These are phyloP conservation scores for Ceratocystis harringtonii DNA, from an alignment of 2,329 filamentous ascomycete genomes.

Conservation along the genomic window DNA sequence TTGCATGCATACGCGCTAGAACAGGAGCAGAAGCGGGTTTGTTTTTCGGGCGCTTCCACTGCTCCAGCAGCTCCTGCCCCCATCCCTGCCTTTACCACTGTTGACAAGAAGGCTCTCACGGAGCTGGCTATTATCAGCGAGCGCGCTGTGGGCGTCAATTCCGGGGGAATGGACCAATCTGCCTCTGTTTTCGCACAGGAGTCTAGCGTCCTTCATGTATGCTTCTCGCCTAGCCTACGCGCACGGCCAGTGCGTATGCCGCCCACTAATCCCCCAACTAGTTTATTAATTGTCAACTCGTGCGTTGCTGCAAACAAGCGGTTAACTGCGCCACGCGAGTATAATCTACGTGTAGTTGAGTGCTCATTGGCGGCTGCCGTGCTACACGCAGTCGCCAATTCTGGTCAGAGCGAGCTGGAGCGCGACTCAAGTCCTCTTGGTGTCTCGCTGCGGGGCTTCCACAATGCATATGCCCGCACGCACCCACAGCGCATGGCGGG, in stretches of 20 bases:
- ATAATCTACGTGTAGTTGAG: slow-evolving; percentile 93
- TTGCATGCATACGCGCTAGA: slow-evolving; percentile 67
- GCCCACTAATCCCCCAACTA: slow-evolving; percentile 63
- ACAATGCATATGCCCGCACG: slow-evolving; percentile 59
- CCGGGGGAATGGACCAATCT: slow-evolving; percentile 94
- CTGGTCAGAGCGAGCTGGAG: slow-evolving; percentile 43
- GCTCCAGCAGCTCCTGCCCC: too few relatives aligned
- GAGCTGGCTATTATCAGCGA: slow-evolving; percentile 92
- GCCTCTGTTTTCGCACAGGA: slow-evolving; percentile 86
- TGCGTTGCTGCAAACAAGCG: slow-evolving; percentile 93
- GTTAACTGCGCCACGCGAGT: slow-evolving; percentile 81
- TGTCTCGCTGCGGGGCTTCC: slow-evolving; percentile 72
- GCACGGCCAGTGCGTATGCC: slow-evolving; percentile 72
- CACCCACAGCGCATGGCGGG: slow-evolving; percentile 27
- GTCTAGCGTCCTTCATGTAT: slow-evolving; percentile 77
- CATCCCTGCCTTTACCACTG: slow-evolving; percentile 40
- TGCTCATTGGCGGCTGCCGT: slow-evolving; percentile 73
- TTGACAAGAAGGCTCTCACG: slow-evolving; percentile 84
- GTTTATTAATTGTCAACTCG: slow-evolving; percentile 86
- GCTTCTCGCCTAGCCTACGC: slow-evolving; percentile 65
- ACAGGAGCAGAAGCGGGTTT: background rate
- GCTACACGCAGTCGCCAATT: slow-evolving; percentile 39
- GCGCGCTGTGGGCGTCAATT: slow-evolving; percentile 87
- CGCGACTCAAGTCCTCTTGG: slow-evolving; percentile 70
- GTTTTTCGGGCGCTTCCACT: too few relatives aligned